phyloP scores from a whole-genome alignment of 306 rosid genomes.

The Cucumis hystrix region DNA sequence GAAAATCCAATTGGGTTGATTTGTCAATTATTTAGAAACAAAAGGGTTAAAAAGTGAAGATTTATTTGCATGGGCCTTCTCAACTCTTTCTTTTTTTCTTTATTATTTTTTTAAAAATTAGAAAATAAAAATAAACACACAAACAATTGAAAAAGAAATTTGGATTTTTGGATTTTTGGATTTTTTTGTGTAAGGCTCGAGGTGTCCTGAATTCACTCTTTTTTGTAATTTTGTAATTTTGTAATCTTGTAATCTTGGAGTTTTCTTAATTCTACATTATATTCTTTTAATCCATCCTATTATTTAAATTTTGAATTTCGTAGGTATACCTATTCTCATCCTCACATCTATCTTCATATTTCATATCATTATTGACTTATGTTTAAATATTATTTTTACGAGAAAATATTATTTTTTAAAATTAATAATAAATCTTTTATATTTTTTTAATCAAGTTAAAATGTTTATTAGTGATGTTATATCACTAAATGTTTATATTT shows the following conservation, averaged over 20 bases:
- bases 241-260: background rate
- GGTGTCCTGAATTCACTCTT: background rate
- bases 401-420: too few relatives aligned
- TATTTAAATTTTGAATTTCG: too few relatives aligned
- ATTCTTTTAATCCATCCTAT: background rate
- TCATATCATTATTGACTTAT: too few relatives aligned
- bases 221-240: background rate
- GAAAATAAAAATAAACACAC: too few relatives aligned
- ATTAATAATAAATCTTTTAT: too few relatives aligned
- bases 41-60: background rate
- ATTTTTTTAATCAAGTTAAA: too few relatives aligned
- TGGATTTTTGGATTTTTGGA: background rate
- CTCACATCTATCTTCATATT: too few relatives aligned
- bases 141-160: too few relatives aligned
- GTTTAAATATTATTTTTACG: too few relatives aligned
- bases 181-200: background rate
- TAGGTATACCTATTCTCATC: too few relatives aligned
- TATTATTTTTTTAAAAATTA: background rate
- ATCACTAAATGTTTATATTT: too few relatives aligned
- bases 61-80: slow-evolving; percentile 2
- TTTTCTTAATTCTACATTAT: background rate
- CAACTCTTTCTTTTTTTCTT: background rate
- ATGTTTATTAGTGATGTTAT: too few relatives aligned
- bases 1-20: background rate
- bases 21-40: background rate